Conservation (phyloP, 129 eudicot species). For the sunflower (Helianthus annuus) region HanXRQr2.0-SUNRISE NC_035447.2:1867189-1867688, state of each 20-base stretch:
- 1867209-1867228: background rate
- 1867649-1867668: background rate
- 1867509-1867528: no score
- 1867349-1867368: slow-evolving; percentile 18
- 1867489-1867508: background rate
- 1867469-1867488: slow-evolving; percentile 7
- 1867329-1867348: background rate
- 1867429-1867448: slow-evolving; percentile 26
- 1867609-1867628: slow-evolving; percentile 10
- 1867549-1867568: slow-evolving; percentile 17
- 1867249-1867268: background rate
- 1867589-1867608: slow-evolving; percentile 29
- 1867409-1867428: background rate
- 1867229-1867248: background rate
- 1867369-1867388: slow-evolving; percentile 5
- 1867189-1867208: background rate
- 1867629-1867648: slow-evolving; percentile 3
- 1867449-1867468: slow-evolving; percentile 7
- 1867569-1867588: slow-evolving; percentile 20
- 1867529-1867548: background rate
- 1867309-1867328: background rate
- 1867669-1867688: slow-evolving; percentile 10
- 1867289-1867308: slow-evolving; percentile 9
- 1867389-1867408: background rate
- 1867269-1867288: background rate